Conservation (phyloP, 495 filamentous ascomycete genomes). For the Hamigera avellanea region DNA sequence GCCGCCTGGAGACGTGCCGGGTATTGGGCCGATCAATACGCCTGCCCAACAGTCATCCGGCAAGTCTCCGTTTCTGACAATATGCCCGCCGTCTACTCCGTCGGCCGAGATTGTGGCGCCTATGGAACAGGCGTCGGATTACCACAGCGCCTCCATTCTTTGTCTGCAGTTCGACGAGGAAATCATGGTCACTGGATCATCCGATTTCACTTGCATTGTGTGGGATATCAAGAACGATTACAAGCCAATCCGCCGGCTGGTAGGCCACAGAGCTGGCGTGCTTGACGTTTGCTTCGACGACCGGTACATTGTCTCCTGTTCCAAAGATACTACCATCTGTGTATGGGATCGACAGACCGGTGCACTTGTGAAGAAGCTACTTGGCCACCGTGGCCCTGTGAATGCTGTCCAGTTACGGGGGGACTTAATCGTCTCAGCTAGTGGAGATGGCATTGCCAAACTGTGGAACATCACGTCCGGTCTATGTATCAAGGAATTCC, state of each 20-base stretch:
- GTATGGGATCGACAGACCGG: slow-evolving; percentile 84
- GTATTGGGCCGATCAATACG: slow-evolving; percentile 24
- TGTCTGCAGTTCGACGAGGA: slow-evolving; percentile 89
- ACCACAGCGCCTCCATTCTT: slow-evolving; percentile 83
- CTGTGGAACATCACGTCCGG: slow-evolving; percentile 88
- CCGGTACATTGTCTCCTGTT: slow-evolving; percentile 87
- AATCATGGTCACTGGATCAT: slow-evolving; percentile 90
- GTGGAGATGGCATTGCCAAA: slow-evolving; percentile 84
- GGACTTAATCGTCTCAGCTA: slow-evolving; percentile 81
- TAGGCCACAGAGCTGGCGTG: slow-evolving; percentile 72
- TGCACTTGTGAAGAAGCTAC: slow-evolving; percentile 56
- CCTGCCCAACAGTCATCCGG: slow-evolving; percentile 24
- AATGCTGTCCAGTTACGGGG: slow-evolving; percentile 92
- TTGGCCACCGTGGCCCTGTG: slow-evolving; percentile 80
- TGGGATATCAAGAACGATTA: slow-evolving; percentile 74
- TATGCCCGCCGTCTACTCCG: slow-evolving; percentile 28
- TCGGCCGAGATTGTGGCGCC: slow-evolving; percentile 17
- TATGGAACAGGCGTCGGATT: slow-evolving; percentile 21
- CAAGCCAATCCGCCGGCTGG: slow-evolving; percentile 63
- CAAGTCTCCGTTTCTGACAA: slow-evolving; percentile 34
- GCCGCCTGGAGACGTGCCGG: slow-evolving; percentile 13
- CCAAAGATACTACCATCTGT: slow-evolving; percentile 84
- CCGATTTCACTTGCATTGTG: slow-evolving; percentile 82
- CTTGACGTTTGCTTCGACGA: slow-evolving; percentile 88
- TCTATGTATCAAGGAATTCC: slow-evolving; percentile 76